These are phyloP conservation scores for Castanea crenata DNA, from an alignment of 306 rosid genomes.

Conservation along the genomic window DNA sequence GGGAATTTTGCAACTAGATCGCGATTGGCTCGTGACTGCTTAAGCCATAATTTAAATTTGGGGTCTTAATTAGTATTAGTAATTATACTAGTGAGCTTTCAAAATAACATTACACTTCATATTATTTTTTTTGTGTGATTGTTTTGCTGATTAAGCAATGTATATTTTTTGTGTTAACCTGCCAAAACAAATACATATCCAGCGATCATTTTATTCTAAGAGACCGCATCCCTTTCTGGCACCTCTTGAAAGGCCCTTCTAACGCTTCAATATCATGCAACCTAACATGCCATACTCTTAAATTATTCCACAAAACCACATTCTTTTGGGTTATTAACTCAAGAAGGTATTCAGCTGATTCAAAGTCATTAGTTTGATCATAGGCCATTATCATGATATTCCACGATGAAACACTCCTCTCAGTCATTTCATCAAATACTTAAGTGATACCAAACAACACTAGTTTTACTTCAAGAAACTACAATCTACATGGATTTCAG, in stretches of 20 bases:
- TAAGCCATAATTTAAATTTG: no score
- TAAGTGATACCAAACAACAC: no score
- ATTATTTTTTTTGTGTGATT: no score
- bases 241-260: constrained; percentile 42
- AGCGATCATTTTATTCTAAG: constrained; percentile 59
- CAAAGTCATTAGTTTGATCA: constrained; percentile 39
- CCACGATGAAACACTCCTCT: constrained; percentile 50
- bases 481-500: no score
- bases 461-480: no score
- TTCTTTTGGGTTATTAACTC: constrained; percentile 46
- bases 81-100: no score
- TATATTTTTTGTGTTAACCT: no score
- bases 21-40: no score
- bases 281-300: constrained; percentile 31
- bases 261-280: constrained; percentile 42
- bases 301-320: constrained; percentile 59
- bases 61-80: no score
- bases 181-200: constrained; percentile 35
- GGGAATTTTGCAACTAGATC: no score
- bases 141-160: no score
- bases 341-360: constrained; percentile 41
- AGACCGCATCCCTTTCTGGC: constrained; percentile 50
- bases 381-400: constrained; percentile 62
- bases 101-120: no score
- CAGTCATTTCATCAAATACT: constrained; percentile 49